A percentile compares a stretch with the other conserved stretches of the same genome.
These are phyloP conservation scores for Ophiostoma piceae DNA, from an alignment of 2,329 filamentous ascomycete species.

Conservation along the genomic window DNA sequence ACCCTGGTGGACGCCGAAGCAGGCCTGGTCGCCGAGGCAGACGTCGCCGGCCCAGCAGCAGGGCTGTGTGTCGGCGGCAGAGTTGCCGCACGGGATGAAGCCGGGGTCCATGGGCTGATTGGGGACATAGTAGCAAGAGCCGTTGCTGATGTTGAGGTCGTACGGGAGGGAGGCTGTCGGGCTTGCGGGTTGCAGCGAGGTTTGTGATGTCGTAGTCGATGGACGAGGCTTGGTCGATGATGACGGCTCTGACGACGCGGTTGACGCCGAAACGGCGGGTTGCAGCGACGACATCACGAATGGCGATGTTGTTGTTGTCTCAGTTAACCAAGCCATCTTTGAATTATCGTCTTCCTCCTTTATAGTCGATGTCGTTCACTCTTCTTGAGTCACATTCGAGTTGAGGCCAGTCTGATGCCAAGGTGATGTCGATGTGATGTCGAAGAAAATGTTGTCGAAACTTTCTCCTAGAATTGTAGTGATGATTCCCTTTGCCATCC, in stretches of 20 bases:
- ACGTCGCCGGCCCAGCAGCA: slow-evolving; percentile 28
- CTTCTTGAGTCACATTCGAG: background rate
- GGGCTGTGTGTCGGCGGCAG: slow-evolving; percentile 18
- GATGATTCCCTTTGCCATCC: background rate
- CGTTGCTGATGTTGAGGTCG: slow-evolving; percentile 26
- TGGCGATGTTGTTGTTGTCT: background rate
- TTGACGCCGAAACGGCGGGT: background rate
- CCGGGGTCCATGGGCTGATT: slow-evolving; percentile 18
- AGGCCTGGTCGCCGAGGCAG: slow-evolving; percentile 27
- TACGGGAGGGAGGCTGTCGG: background rate
- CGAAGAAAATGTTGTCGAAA: background rate
- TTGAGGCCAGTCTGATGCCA: background rate
- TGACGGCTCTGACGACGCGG: background rate
- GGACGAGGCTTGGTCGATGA: background rate
- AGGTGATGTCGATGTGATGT: background rate
- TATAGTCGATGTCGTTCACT: background rate
- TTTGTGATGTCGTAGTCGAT: background rate
- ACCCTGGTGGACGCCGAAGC: slow-evolving; percentile 28
- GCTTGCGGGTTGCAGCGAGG: background rate
- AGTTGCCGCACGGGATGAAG: slow-evolving; percentile 30
- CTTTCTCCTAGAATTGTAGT: no score
- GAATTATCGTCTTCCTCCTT: background rate
- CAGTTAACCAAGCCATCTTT: background rate
- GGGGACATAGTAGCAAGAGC: slow-evolving; percentile 25
- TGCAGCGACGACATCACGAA: background rate